phyloP scores from a whole-genome alignment of 306 rosid species.

The Citrullus colocynthis region DNA sequence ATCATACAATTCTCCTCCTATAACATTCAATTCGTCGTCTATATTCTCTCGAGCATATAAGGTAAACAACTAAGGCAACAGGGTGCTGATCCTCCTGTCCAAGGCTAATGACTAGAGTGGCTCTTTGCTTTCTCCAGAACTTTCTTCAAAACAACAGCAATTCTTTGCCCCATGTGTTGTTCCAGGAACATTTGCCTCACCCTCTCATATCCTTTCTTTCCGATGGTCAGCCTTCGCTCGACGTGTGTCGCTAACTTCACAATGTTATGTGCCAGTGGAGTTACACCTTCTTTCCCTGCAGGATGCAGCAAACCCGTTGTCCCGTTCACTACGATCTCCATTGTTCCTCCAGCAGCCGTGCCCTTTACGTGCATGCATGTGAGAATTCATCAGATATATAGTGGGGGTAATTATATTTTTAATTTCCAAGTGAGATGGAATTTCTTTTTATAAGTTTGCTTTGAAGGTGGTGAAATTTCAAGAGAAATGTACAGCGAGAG shows the following conservation, averaged over 20 bases:
- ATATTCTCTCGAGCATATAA: neutral
- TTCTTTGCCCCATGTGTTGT: constrained; percentile 73
- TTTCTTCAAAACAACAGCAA: constrained; percentile 61
- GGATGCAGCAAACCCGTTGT: constrained; percentile 79
- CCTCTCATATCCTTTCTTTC: constrained; percentile 65
- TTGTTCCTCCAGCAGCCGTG: constrained; percentile 88
- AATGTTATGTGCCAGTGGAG: constrained; percentile 58
- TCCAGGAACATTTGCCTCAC: constrained; percentile 76
- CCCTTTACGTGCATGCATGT: constrained; percentile 29
- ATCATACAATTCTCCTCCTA: neutral
- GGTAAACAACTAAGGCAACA: neutral
- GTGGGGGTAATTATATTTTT: neutral
- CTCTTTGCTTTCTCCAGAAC: constrained; percentile 46
- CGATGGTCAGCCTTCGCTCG: constrained; percentile 82
- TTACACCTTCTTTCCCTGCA: constrained; percentile 55
- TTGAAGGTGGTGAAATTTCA: neutral
- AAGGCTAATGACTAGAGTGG: constrained; percentile 17
- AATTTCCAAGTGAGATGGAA: neutral
- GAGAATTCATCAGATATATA: neutral
- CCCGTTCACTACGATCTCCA: constrained; percentile 80
- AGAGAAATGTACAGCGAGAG: neutral
- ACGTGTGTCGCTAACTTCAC: constrained; percentile 73
- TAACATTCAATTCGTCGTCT: neutral
- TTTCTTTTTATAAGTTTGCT: neutral
- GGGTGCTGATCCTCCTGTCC: neutral